phyloP scores from a whole-genome alignment of 306 rosid species.

The Citrullus mucosospermus region DNA sequence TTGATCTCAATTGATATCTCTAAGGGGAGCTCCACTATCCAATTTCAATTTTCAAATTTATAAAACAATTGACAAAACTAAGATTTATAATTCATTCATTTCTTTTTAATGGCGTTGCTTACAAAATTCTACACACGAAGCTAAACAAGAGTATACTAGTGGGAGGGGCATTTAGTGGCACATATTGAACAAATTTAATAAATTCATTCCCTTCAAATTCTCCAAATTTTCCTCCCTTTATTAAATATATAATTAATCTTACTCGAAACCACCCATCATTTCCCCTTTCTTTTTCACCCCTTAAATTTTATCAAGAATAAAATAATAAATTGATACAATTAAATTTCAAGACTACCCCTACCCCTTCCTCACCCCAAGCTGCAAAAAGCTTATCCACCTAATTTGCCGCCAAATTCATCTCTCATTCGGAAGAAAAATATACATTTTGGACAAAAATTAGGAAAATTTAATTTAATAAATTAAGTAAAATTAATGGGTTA shows the following conservation, averaged over 20 bases:
- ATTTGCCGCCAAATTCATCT: not conserved
- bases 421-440: not conserved
- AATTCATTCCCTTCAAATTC: not conserved
- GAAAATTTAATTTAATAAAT: not conserved
- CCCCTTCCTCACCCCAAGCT: not conserved
- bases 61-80: too few relatives aligned
- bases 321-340: not conserved
- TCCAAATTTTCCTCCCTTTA: not conserved
- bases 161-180: not conserved
- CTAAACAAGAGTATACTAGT: not conserved
- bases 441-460: not conserved
- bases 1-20: too few relatives aligned
- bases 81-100: too few relatives aligned
- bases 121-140: not conserved
- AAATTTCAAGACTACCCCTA: not conserved
- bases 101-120: not conserved
- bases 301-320: not conserved
- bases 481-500: not conserved
- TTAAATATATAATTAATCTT: constrained; percentile 3
- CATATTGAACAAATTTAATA: not conserved
- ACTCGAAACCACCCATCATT: not conserved
- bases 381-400: not conserved
- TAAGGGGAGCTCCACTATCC: too few relatives aligned
- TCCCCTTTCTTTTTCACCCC: not conserved
- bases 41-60: too few relatives aligned